Conservation (phyloP, 345 rosid genomes). For the Ceriops tagal region DNA sequence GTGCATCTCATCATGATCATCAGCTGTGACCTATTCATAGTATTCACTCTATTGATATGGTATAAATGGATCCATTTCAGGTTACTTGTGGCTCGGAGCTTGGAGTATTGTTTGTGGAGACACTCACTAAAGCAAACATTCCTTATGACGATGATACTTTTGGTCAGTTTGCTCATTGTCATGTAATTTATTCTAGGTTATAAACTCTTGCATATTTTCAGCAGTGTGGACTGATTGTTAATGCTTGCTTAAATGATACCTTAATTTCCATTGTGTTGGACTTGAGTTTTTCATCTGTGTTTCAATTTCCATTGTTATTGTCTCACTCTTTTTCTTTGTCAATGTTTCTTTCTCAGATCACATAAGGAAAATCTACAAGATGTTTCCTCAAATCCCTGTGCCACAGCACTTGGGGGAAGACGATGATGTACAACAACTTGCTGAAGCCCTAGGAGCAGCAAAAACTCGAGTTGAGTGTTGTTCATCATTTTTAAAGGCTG, state of each 20-base stretch:
- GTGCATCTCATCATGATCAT: not conserved
- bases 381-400: constrained; percentile 73
- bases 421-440: constrained; percentile 68
- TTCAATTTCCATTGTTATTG: not conserved
- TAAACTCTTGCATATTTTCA: too few relatives aligned
- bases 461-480: constrained; percentile 78
- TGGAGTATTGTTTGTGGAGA: constrained; percentile 65
- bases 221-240: not conserved
- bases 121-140: constrained; percentile 67
- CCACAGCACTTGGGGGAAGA: constrained; percentile 68
- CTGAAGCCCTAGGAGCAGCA: constrained; percentile 84
- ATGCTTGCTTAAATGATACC: constrained; percentile 1
- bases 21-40: not conserved
- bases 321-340: constrained; percentile 13
- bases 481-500: constrained; percentile 80
- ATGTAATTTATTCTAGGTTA: too few relatives aligned
- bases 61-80: constrained; percentile 36
- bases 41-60: constrained; percentile 6
- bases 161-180: constrained; percentile 50
- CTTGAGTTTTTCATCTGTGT: not conserved
- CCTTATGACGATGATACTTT: constrained; percentile 59
- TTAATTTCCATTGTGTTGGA: not conserved
- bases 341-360: constrained; percentile 53
- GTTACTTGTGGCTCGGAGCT: constrained; percentile 92
- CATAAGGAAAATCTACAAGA: constrained; percentile 67